Percentiles rank a stretch among this genome's conserved stretches.
Conservation (phyloP, 306 rosid species). For the Rosa lucieae region DNA sequence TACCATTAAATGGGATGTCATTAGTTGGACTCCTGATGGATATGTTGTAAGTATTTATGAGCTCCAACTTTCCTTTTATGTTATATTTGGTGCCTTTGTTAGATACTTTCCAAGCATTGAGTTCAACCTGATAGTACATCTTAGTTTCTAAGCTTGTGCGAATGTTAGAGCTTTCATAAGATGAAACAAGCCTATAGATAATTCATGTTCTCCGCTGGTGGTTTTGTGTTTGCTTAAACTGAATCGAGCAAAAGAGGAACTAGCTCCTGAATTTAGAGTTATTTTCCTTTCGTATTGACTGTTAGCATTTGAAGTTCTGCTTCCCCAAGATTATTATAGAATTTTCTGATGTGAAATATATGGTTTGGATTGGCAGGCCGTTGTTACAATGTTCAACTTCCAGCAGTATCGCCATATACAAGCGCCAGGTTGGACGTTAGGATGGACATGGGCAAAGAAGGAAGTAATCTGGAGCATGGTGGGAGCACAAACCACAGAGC, state of each 20-base stretch:
- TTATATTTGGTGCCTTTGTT: constrained; percentile 8
- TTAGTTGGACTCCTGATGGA: constrained; percentile 90
- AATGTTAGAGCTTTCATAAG: not conserved
- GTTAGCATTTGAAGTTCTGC: not conserved
- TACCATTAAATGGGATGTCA: constrained; percentile 92
- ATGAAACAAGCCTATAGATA: not conserved
- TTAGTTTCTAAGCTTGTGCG: constrained; percentile 1
- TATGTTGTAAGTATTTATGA: constrained; percentile 67
- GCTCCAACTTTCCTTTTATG: constrained; percentile 13
- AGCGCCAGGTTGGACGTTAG: constrained; percentile 87
- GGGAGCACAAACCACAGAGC: constrained; percentile 91
- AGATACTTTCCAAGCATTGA: not conserved
- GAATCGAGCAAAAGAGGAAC: not conserved
- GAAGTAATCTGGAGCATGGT: constrained; percentile 94
- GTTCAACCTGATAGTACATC: not conserved
- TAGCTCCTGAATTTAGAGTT: not conserved
- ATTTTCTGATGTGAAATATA: constrained; percentile 7
- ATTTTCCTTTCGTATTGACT: not conserved
- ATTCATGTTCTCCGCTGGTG: not conserved
- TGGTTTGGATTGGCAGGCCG: constrained; percentile 60
- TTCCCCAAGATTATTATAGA: not conserved
- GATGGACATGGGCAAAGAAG: constrained; percentile 98
- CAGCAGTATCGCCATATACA: constrained; percentile 94
- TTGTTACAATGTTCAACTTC: constrained; percentile 90
- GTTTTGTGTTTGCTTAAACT: not conserved